phyloP scores from a whole-genome alignment of 495 filamentous ascomycete genomes.

The Penicillium pancosmium region DNA sequence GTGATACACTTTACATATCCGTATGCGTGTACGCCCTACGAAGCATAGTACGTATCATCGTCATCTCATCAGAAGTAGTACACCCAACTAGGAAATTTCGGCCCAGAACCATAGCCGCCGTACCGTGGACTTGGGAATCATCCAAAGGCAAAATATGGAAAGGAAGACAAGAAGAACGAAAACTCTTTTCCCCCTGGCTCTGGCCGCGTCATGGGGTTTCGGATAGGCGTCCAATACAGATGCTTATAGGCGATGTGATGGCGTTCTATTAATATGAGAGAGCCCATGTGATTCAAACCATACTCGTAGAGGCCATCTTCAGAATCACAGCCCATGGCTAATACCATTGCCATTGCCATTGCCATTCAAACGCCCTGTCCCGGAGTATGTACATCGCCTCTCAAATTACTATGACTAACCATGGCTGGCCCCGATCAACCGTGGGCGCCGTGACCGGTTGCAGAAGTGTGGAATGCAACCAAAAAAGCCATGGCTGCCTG shows the following conservation, averaged over 20 bases:
- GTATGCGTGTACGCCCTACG: too few species aligned
- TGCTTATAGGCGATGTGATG: background rate
- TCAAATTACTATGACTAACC: background rate
- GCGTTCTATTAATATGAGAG: slow-evolving; percentile 1
- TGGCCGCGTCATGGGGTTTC: slow-evolving; percentile 27
- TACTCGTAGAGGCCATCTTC: background rate
- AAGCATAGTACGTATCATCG: background rate
- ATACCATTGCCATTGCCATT: background rate
- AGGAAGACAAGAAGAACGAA: slow-evolving; percentile 4
- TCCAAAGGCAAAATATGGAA: slow-evolving; percentile 5
- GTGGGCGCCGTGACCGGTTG: slow-evolving; percentile 7
- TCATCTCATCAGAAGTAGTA: background rate
- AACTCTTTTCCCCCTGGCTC: slow-evolving; percentile 2
- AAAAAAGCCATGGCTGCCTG: slow-evolving; percentile 23
- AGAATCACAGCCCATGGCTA: background rate
- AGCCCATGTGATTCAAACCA: slow-evolving; percentile 1
- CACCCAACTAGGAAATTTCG: background rate
- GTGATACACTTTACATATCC: too few species aligned
- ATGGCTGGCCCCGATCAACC: slow-evolving; percentile 8
- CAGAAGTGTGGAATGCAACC: slow-evolving; percentile 1
- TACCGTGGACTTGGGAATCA: slow-evolving; percentile 19
- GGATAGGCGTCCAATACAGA: slow-evolving; percentile 16
- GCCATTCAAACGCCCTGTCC: background rate
- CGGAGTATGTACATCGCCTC: background rate
- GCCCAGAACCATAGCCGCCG: slow-evolving; percentile 1